A percentile compares a stretch with the other conserved stretches of the same genome.
Conservation (phyloP, 345 rosid species). For the Pugionium dolabratum region DNA sequence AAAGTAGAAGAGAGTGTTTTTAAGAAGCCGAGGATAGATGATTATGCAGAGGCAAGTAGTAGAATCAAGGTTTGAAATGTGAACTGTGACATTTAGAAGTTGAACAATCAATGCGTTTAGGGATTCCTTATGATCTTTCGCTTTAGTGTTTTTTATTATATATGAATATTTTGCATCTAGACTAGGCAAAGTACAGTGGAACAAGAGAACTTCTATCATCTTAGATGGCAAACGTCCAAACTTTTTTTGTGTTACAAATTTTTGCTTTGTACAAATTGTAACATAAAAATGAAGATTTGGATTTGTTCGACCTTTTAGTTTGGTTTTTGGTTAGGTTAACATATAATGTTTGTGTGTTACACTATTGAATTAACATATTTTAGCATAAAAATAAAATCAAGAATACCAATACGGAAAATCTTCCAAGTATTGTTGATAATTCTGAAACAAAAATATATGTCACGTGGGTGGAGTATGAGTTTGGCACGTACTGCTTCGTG, state of each 20-base stretch:
- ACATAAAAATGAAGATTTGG: conserved; percentile 2
- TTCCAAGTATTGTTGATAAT: no score
- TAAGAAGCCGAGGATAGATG: conserved; percentile 54
- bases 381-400: no score
- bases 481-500: conserved; percentile 38
- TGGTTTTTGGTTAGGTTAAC: neutral
- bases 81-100: neutral
- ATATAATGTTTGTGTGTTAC: no score
- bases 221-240: conserved; percentile 14
- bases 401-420: no score
- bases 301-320: neutral
- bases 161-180: conserved; percentile 24
- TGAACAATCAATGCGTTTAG: conserved; percentile 15
- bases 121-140: neutral
- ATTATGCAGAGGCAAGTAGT: conserved; percentile 26
- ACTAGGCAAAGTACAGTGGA: conserved; percentile 7
- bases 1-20: conserved; percentile 43
- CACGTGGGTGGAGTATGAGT: conserved; percentile 29
- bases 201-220: conserved; percentile 5
- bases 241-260: neutral
- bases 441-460: neutral
- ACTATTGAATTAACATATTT: no score
- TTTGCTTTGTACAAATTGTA: conserved; percentile 1
- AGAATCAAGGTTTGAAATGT: conserved; percentile 29
- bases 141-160: neutral